Evolutionary conservation across 176 grass and related monocot species (phyloP).

Genomic region (Thinopyrum elongatum): DNA sequence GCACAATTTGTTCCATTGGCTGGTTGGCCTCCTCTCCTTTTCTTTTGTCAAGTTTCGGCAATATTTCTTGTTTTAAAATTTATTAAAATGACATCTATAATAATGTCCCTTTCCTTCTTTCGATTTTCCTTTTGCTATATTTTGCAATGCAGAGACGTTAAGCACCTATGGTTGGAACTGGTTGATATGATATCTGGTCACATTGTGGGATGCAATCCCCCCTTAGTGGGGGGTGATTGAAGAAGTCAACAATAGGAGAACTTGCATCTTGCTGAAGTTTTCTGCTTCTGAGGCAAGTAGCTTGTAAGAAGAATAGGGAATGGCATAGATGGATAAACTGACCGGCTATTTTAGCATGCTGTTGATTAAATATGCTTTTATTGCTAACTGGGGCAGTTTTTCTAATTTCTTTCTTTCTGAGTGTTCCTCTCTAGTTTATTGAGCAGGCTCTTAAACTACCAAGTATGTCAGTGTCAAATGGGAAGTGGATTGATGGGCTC

Average conservation of each 20-base stretch:
- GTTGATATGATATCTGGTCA: conserved; percentile 31
- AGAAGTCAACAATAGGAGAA: conserved; percentile 27
- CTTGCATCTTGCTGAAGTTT: conserved; percentile 15
- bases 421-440: conserved; percentile 41
- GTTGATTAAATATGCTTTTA: conserved; percentile 32
- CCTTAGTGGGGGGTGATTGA: conserved; percentile 26
- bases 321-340: conserved; percentile 35
- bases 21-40: not conserved
- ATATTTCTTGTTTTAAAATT: conserved; percentile 2
- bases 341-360: conserved; percentile 2
- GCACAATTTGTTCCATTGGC: not conserved
- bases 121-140: not conserved
- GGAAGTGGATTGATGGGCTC: conserved; percentile 87
- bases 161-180: conserved; percentile 33
- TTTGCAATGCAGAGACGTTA: conserved; percentile 34
- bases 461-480: conserved; percentile 75
- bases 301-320: conserved; percentile 33
- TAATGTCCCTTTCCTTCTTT: not conserved
- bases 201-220: conserved; percentile 24
- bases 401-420: conserved; percentile 41
- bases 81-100: conserved; percentile 13
- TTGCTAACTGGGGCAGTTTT: conserved; percentile 27
- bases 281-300: conserved; percentile 35
- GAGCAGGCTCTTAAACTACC: conserved; percentile 48
- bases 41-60: not conserved